Evolutionary conservation across 2,329 filamentous ascomycete genomes (phyloP).

Genomic region (Sporothrix euskadiensis): DNA sequence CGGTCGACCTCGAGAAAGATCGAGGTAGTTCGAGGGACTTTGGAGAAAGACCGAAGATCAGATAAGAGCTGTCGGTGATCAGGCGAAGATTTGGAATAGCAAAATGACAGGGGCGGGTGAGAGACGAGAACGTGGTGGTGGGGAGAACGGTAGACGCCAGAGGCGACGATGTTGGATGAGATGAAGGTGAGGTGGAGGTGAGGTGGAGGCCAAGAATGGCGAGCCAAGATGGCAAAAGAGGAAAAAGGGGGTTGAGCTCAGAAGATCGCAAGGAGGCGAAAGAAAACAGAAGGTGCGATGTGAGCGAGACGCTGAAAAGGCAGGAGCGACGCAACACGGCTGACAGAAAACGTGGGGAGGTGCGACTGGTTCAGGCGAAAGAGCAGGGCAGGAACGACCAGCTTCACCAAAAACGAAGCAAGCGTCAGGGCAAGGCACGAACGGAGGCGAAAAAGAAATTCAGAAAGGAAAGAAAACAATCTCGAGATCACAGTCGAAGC

Average conservation of each 20-base stretch:
- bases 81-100: not conserved
- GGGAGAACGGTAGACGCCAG: not conserved
- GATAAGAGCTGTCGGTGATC: not conserved
- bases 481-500: not conserved
- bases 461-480: not conserved
- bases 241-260: not conserved
- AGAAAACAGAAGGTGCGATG: not conserved
- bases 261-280: not conserved
- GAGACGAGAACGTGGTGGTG: not conserved
- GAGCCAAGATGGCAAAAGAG: not conserved
- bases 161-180: not conserved
- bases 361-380: not conserved
- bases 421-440: not conserved
- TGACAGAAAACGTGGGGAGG: not conserved
- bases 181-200: not conserved
- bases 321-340: not conserved
- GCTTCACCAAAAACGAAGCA: not conserved
- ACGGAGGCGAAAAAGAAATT: not conserved
- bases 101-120: not conserved
- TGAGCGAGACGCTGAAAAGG: not conserved
- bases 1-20: not conserved
- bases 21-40: not conserved
- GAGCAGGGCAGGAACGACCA: not conserved
- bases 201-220: slow-evolving; percentile 8
- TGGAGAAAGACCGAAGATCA: not conserved